Evolutionary conservation across 768 basidiomycete genomes (phyloP).

Genomic region (Podaxis carcinomalis): DNA sequence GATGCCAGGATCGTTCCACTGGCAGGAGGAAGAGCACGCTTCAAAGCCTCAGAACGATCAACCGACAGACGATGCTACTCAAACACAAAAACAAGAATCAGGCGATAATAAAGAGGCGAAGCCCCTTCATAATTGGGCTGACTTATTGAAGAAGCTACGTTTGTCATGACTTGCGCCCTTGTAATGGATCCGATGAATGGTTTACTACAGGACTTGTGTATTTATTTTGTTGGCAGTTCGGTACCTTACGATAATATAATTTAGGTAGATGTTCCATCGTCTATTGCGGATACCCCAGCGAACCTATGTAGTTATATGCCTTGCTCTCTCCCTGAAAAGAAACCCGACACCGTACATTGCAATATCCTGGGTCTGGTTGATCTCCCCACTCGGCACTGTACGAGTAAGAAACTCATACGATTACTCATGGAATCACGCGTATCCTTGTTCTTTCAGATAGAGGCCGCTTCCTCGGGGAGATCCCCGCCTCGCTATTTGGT

Average conservation of each 20-base stretch:
- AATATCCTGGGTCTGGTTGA: background rate
- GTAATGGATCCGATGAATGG: background rate
- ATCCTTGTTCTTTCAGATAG: too few species aligned
- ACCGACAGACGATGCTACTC: background rate
- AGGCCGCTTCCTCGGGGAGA: too few species aligned
- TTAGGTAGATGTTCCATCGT: background rate
- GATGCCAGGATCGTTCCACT: conserved; percentile 5
- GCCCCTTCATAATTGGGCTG: background rate
- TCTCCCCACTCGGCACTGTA: too few species aligned
- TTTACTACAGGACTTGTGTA: background rate
- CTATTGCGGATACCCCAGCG: background rate
- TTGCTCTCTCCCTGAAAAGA: background rate
- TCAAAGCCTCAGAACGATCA: background rate
- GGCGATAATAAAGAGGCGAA: background rate
- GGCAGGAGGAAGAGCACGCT: background rate
- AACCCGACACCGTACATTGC: background rate
- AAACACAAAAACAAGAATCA: background rate
- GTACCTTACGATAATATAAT: background rate
- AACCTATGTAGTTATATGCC: background rate
- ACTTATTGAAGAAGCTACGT: background rate
- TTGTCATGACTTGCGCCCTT: background rate
- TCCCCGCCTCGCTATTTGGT: too few species aligned
- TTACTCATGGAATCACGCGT: too few species aligned
- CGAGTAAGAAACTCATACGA: too few species aligned
- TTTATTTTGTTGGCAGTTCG: background rate